These are phyloP conservation scores for Daedaleopsis nitida DNA, from an alignment of 768 basidiomycete species.

Conservation along the genomic window DNA sequence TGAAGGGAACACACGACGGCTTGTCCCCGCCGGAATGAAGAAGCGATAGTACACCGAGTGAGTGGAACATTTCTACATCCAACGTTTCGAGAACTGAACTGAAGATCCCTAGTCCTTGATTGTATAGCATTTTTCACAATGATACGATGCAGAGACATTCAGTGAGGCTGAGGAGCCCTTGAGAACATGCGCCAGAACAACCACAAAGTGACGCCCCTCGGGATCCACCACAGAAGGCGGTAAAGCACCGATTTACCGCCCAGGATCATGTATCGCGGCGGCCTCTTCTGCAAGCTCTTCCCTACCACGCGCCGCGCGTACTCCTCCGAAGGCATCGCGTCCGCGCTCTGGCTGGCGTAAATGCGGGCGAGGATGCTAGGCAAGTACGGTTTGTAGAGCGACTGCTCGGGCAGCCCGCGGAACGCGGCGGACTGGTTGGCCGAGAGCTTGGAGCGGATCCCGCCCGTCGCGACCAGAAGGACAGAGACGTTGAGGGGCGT, in stretches of 20 bases:
- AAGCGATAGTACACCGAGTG: no score
- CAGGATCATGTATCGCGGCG: conserved; percentile 21
- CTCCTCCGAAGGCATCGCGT: conserved; percentile 23
- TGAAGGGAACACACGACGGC: no score
- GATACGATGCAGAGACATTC: no score
- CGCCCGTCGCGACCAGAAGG: conserved; percentile 67
- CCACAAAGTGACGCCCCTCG: conserved; percentile 3
- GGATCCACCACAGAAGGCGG: conserved; percentile 10
- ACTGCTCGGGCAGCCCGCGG: conserved; percentile 44
- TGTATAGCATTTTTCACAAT: no score
- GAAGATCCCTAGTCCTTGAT: no score
- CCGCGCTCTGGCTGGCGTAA: conserved; percentile 47
- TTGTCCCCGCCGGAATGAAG: background rate
- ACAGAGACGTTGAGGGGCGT: conserved; percentile 72
- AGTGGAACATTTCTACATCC: no score
- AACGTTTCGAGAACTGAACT: no score
- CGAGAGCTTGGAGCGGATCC: conserved; percentile 66
- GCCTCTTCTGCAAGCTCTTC: conserved; percentile 6
- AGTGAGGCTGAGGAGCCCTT: background rate
- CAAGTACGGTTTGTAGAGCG: conserved; percentile 57
- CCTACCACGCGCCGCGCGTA: conserved; percentile 24
- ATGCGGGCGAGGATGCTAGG: conserved; percentile 57
- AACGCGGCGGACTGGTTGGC: conserved; percentile 49
- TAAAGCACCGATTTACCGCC: conserved; percentile 13
- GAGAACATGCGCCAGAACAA: conserved; percentile 11